phyloP scores from a whole-genome alignment of 2,329 filamentous ascomycete genomes.

The Sarocladium oryzae region DNA sequence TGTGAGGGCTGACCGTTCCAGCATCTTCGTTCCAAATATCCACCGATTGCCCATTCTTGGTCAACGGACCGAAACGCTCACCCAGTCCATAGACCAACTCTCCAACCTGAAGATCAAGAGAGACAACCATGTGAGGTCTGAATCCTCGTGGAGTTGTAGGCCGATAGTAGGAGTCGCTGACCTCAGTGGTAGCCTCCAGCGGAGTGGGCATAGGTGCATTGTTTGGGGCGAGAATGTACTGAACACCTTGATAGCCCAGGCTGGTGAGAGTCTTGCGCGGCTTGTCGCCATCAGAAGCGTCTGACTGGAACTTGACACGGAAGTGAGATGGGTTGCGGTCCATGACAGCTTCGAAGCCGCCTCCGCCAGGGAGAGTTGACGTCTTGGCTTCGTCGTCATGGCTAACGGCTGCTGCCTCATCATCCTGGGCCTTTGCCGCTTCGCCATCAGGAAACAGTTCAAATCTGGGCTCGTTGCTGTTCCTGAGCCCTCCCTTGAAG shows the following conservation, averaged over 20 bases:
- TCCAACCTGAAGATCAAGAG: constrained; percentile 47
- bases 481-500: constrained; percentile 27
- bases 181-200: not conserved
- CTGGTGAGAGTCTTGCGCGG: constrained; percentile 27
- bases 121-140: constrained; percentile 50
- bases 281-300: constrained; percentile 17
- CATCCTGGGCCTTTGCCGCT: constrained; percentile 22
- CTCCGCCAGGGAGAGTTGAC: not conserved
- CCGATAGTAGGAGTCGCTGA: constrained; percentile 27
- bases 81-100: constrained; percentile 70
- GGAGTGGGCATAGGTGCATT: constrained; percentile 3
- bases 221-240: constrained; percentile 4
- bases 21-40: constrained; percentile 59
- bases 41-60: constrained; percentile 67
- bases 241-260: constrained; percentile 30
- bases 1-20: constrained; percentile 60
- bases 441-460: constrained; percentile 31
- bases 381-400: constrained; percentile 3
- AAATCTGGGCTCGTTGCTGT: constrained; percentile 30
- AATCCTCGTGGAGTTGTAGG: constrained; percentile 28
- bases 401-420: constrained; percentile 14
- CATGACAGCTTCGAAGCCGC: constrained; percentile 24
- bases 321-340: constrained; percentile 30
- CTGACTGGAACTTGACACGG: constrained; percentile 31
- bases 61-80: constrained; percentile 70